A percentile compares a stretch with the other conserved stretches of the same genome.
These are phyloP conservation scores for Camellia granthamiana DNA, from an alignment of 148 eudicot species.

Conservation along the genomic window DNA sequence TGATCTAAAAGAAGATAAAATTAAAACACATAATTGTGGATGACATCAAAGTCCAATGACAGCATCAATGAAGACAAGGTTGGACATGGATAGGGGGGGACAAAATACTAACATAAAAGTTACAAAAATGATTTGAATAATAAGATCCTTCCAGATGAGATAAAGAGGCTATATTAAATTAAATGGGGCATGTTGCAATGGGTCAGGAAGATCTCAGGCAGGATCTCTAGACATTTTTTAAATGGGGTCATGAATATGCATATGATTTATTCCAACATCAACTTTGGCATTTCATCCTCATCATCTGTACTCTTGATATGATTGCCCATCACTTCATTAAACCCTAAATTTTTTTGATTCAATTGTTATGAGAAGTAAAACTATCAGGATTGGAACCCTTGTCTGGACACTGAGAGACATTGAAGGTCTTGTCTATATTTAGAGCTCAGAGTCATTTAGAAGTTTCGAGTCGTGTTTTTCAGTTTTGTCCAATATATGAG, in stretches of 20 bases:
- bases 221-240: constrained; percentile 27
- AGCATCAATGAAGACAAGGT: constrained; percentile 18
- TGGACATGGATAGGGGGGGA: background rate
- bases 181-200: constrained; percentile 26
- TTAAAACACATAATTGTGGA: background rate
- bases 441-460: constrained; percentile 7
- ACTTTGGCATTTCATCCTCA: constrained; percentile 23
- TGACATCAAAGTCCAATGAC: constrained; percentile 23
- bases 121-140: constrained; percentile 5
- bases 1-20: background rate
- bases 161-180: constrained; percentile 19
- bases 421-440: constrained; percentile 21
- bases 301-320: constrained; percentile 1
- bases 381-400: background rate
- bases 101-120: background rate
- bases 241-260: constrained; percentile 25
- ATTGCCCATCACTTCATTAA: constrained; percentile 28
- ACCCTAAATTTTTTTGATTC: background rate
- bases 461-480: too few relatives aligned
- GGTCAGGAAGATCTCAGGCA: constrained; percentile 43
- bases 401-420: constrained; percentile 24
- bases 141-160: constrained; percentile 26
- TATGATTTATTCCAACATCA: constrained; percentile 32
- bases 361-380: background rate
- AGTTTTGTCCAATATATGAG: too few relatives aligned